Conservation (phyloP, 495 filamentous ascomycete species). For the Monascus purpureus region DNA sequence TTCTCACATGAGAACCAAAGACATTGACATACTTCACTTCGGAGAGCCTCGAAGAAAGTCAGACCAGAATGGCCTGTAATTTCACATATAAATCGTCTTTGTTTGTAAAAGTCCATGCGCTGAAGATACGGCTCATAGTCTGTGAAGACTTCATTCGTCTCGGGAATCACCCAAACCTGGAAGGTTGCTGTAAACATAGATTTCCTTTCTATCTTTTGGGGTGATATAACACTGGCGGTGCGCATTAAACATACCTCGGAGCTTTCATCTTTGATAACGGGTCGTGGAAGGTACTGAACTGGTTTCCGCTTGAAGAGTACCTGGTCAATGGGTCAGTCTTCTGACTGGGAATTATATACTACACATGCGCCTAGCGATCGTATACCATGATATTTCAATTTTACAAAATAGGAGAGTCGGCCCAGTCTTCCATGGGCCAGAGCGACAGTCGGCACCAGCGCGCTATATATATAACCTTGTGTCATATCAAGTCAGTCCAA, state of each 20-base stretch:
- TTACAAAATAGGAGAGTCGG: no score
- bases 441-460: not conserved
- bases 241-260: constrained; percentile 46
- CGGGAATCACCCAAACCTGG: constrained; percentile 81
- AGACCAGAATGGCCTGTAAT: constrained; percentile 88
- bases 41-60: constrained; percentile 85
- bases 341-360: not conserved
- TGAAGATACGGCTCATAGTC: constrained; percentile 80
- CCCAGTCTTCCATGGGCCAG: not conserved
- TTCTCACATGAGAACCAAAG: not conserved
- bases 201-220: not conserved
- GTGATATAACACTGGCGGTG: not conserved
- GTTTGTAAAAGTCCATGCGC: constrained; percentile 85
- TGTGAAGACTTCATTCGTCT: constrained; percentile 81
- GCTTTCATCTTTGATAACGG: constrained; percentile 63
- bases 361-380: not conserved
- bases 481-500: not conserved
- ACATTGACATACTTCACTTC: constrained; percentile 69
- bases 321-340: constrained; percentile 26
- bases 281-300: constrained; percentile 64
- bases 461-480: not conserved
- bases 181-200: constrained; percentile 2
- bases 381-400: not conserved
- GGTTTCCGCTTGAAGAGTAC: constrained; percentile 94
- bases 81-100: constrained; percentile 86